Evolutionary conservation across 2,329 filamentous ascomycete species (phyloP).

Genomic region (Chlorencoelia australis): DNA sequence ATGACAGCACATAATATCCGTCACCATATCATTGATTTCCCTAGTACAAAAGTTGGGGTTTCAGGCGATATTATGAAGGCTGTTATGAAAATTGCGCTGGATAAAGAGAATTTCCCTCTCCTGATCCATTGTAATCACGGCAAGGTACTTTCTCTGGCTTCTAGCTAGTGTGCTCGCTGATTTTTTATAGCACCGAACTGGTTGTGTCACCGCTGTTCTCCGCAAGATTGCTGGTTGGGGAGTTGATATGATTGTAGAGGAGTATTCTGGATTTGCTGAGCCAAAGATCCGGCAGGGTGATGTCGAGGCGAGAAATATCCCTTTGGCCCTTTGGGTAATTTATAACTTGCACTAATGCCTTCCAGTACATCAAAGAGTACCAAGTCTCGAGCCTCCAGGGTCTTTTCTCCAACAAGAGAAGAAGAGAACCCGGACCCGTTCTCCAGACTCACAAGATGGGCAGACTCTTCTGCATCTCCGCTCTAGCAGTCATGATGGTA

Average conservation of each 20-base stretch:
- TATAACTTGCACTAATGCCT: too few species aligned
- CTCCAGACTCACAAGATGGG: constrained; percentile 6
- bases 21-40: constrained; percentile 67
- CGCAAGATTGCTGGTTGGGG: constrained; percentile 65
- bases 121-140: constrained; percentile 92
- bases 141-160: too few species aligned
- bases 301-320: too few species aligned
- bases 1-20: constrained; percentile 56
- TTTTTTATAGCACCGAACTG: constrained; percentile 62
- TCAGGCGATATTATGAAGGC: constrained; percentile 55
- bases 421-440: not conserved
- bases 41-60: constrained; percentile 71
- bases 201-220: constrained; percentile 75
- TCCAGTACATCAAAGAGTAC: constrained; percentile 47
- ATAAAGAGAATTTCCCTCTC: constrained; percentile 66
- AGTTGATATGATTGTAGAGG: constrained; percentile 50
- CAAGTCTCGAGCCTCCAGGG: constrained; percentile 31
- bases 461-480: constrained; percentile 7
- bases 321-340: too few species aligned
- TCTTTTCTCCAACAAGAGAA: constrained; percentile 22
- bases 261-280: constrained; percentile 60
- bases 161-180: too few species aligned
- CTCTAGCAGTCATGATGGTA: constrained; percentile 5
- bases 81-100: constrained; percentile 62
- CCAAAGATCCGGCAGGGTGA: constrained; percentile 52